These are phyloP conservation scores for Vanrija sp. DNA, from an alignment of 1,284 basidiomycete species.

Conservation along the genomic window DNA sequence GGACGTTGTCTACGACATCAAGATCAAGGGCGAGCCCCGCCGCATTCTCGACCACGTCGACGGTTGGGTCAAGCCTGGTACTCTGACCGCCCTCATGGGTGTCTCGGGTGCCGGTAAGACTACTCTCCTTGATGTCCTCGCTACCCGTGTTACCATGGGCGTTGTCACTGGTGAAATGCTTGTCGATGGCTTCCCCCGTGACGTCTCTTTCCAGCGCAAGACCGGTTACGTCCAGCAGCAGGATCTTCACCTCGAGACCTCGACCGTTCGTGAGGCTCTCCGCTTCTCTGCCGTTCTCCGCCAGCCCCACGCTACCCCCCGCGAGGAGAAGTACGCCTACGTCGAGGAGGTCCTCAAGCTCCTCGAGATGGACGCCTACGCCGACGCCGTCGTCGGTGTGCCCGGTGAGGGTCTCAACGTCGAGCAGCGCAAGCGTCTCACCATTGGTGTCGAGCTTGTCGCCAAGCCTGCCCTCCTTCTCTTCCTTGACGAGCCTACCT, in stretches of 20 bases:
- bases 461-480: slow-evolving; percentile 45
- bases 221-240: slow-evolving; percentile 73
- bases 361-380: slow-evolving; percentile 23
- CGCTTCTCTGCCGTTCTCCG: slow-evolving; percentile 76
- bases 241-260: slow-evolving; percentile 67
- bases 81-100: slow-evolving; percentile 64
- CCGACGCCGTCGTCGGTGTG: slow-evolving; percentile 43
- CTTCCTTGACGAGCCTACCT: slow-evolving; percentile 50
- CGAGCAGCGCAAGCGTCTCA: slow-evolving; percentile 44
- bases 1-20: slow-evolving; percentile 58
- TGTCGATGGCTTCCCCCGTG: slow-evolving; percentile 69
- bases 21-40: slow-evolving; percentile 58
- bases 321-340: slow-evolving; percentile 52
- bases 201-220: slow-evolving; percentile 61
- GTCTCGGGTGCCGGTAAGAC: slow-evolving; percentile 73
- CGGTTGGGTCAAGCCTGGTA: slow-evolving; percentile 77
- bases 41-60: slow-evolving; percentile 71
- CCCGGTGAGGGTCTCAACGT: slow-evolving; percentile 48
- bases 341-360: slow-evolving; percentile 20
- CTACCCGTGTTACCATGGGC: slow-evolving; percentile 71
- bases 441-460: slow-evolving; percentile 67
- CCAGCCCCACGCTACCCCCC: slow-evolving; percentile 64
- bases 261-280: slow-evolving; percentile 77
- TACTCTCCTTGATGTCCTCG: slow-evolving; percentile 76
- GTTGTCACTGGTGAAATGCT: slow-evolving; percentile 73